Percentiles rank a stretch among this genome's conserved stretches.
Evolutionary conservation across 495 filamentous ascomycete genomes (phyloP).

Genomic region (Lindgomyces ingoldianus): DNA sequence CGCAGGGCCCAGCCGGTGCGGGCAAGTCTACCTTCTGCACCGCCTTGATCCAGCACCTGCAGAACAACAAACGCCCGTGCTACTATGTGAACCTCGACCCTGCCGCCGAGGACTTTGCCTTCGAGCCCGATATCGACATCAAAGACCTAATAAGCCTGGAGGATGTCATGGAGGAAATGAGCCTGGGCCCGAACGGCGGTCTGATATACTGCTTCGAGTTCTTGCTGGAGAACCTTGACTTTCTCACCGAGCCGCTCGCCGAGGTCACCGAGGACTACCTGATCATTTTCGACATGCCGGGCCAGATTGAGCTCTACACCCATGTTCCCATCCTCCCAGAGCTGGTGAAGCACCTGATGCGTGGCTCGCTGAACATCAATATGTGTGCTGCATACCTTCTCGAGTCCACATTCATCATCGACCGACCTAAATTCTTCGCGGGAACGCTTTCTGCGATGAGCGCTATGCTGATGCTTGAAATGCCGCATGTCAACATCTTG

Average conservation of each 20-base stretch:
- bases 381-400: conserved; percentile 95
- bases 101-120: conserved; percentile 87
- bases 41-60: conserved; percentile 86
- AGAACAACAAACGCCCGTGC: conserved; percentile 81
- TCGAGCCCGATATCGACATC: conserved; percentile 94
- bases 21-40: conserved; percentile 89
- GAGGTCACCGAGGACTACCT: conserved; percentile 90
- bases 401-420: conserved; percentile 90
- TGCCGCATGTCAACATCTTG: conserved; percentile 91
- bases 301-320: conserved; percentile 98
- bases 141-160: conserved; percentile 92
- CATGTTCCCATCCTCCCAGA: conserved; percentile 89
- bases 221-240: conserved; percentile 93
- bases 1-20: conserved; percentile 34
- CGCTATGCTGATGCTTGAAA: conserved; percentile 96
- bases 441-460: conserved; percentile 95
- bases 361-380: conserved; percentile 81
- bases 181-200: conserved; percentile 89
- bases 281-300: conserved; percentile 97
- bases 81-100: conserved; percentile 99
- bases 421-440: conserved; percentile 95
- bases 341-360: conserved; percentile 78
- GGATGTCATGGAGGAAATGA: conserved; percentile 98
- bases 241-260: conserved; percentile 83
- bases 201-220: conserved; percentile 98